Base-by-base conservation (phyloP, 2,329 filamentous ascomycete species). In the Talaromyces verruculosus region DNA sequence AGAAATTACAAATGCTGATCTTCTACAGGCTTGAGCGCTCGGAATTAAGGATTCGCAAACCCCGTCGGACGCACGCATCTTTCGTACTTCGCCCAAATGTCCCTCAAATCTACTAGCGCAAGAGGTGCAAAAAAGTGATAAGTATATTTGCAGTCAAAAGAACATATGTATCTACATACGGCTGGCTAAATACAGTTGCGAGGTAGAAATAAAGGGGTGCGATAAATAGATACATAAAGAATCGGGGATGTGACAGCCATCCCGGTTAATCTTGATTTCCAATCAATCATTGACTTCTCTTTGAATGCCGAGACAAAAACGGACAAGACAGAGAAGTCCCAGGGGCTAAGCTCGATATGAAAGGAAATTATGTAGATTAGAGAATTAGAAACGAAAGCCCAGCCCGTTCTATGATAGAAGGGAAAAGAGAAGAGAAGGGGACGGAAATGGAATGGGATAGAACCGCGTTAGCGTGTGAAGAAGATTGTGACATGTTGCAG, bases 301-400 rank as follows among this genome's bases (percentile, higher is more conserved):
- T 7, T 30, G 43, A 8, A 55, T 7, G 7, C 7, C 33, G 10
- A 17, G 33, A 22, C 33, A 57, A 25, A 3, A 22, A 25, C 17
- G 19, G 22, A 63, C 22, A 43, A 33, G 15, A 8, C 45, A 62
- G 30, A 51, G 4, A 22, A 58, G 51, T 39, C 37, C 61, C 11
- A 22, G 39, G 53, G 61, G 61, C 60, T 53, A 53, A 58, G 49
- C 65, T 60, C 43, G 45, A 53, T 63, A 53, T 62, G 55, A 66
- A 66, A 49, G 61, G 61, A 43, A 63, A 59, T 59, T 64, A 61
- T 67, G 57, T 41, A 61, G 13, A 67, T 64, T 67, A 67, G 58
- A 64, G 65, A 55, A 67, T 67, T 67, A 67, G 43, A 65, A 58
- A 25, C n/a, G 25, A 55, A 63, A 53, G 6, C 39, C 65, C 61